Evolutionary conservation across 345 rosid species (phyloP), one percentile per base, ranked within the genome.

Genomic region (Pistacia vera): DNA sequence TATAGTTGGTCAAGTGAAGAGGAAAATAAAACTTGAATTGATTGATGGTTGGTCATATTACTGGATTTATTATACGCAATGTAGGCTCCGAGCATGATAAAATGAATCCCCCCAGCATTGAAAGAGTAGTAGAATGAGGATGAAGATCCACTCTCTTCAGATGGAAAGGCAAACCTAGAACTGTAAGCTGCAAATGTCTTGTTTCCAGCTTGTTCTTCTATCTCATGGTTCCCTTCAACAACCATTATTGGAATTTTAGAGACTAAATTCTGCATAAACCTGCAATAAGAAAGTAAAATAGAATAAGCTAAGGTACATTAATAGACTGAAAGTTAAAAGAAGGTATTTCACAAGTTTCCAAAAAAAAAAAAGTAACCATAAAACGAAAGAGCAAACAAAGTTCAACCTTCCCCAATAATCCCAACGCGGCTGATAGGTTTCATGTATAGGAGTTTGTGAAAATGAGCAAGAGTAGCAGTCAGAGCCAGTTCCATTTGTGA

Each of bases 391-490:
- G 52, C 17, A 17, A 73, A 17, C 49, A 36, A 35, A 63, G 12
- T 2, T 63, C 78, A 38, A 92, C 99, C 99, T 95, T 83, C 98
- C 99, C 98, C 97, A 93, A 63, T 84, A 87, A 76, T 93, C 99
- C 99, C 99, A 96, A 20, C 97, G 95, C 83, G 99, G 99, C 82
- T 96, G 99, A 81, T 90, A 93, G 9, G 86, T 86, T 76, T 90
- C 93, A 25, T 81, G 88, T 4, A 84, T 81, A 3, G 90, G 87
- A 73, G 82, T 77, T 41, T 78, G 66, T 4, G 85, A 54, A 80
- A 78, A 82, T 6, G 89, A 75, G 75, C 90, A 87, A 33, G 89
- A 80, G 77, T 80, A 81, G 77, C 97, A 95, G 68, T 86, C 87
- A n/a, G 89, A 66, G 30, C 85, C 89, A 55, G 89, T 87, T 73